phyloP scores from a whole-genome alignment of 163 green algal genomes.

The Scenedesmus sp. region DNA sequence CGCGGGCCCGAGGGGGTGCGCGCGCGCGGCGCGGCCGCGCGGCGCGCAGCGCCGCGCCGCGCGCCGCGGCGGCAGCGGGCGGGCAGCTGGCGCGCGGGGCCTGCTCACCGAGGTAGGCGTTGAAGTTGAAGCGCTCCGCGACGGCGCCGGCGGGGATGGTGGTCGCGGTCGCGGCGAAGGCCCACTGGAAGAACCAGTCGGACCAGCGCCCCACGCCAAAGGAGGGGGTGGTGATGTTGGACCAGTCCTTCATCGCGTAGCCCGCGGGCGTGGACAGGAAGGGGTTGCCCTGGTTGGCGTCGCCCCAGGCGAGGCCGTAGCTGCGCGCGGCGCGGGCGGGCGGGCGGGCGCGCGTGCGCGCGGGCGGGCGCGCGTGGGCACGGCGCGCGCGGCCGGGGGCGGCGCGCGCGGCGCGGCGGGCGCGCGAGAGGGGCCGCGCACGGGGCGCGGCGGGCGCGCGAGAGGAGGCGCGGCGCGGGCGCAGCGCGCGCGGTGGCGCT shows the following conservation, averaged over 20 bases:
- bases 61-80: not conserved
- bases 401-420: not conserved
- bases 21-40: too few species aligned
- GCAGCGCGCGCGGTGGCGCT: slow-evolving; percentile 9
- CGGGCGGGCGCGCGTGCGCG: too few species aligned
- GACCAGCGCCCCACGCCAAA: slow-evolving; percentile 39
- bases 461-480: not conserved
- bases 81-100: not conserved
- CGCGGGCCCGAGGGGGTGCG: too few species aligned
- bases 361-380: too few species aligned
- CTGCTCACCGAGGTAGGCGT: slow-evolving; percentile 64
- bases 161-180: slow-evolving; percentile 84
- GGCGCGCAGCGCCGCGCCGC: not conserved
- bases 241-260: slow-evolving; percentile 63
- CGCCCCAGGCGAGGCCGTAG: slow-evolving; percentile 76
- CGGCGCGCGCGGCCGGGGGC: too few species aligned
- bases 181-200: slow-evolving; percentile 88
- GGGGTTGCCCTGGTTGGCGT: slow-evolving; percentile 56
- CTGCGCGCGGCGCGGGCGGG: slow-evolving; percentile 33
- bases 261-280: slow-evolving; percentile 75
- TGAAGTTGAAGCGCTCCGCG: slow-evolving; percentile 82
- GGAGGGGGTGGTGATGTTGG: slow-evolving; percentile 20
- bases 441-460: not conserved
- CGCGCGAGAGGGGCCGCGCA: not conserved
- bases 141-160: slow-evolving; percentile 84